Percentiles rank a stretch among this genome's conserved stretches.
Conservation (phyloP, 2,329 filamentous ascomycete species). For the Colletotrichum zoysiae region DNA sequence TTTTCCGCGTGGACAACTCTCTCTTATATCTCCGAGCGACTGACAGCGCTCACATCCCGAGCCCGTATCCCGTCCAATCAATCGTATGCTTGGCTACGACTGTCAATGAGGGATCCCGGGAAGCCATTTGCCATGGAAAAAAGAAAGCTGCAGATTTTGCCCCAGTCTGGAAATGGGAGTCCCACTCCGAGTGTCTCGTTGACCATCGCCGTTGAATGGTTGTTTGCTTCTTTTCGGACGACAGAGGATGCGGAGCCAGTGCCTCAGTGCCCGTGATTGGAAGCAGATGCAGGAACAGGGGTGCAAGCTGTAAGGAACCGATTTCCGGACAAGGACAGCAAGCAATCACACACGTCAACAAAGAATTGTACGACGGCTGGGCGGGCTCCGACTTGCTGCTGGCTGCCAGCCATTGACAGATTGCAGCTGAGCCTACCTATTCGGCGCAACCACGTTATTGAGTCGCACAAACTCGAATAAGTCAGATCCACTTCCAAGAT, state of each 20-base stretch:
- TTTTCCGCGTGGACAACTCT: not conserved
- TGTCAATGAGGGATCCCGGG: not conserved
- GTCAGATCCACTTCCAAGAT: not conserved
- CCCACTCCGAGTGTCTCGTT: not conserved
- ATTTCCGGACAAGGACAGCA: not conserved
- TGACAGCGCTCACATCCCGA: not conserved
- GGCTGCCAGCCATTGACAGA: too few species aligned
- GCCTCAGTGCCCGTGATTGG: not conserved
- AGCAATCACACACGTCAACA: not conserved
- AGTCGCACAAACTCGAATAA: not conserved
- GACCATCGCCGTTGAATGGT: not conserved
- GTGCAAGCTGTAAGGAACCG: too few species aligned
- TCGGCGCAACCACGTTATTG: not conserved
- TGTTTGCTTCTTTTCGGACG: not conserved
- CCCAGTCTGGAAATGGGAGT: not conserved
- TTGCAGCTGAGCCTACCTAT: not conserved
- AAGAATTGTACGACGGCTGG: too few species aligned
- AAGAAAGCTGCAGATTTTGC: not conserved
- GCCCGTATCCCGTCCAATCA: constrained; percentile 4
- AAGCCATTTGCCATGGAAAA: not conserved
- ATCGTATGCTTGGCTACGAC: not conserved
- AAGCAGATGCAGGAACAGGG: not conserved
- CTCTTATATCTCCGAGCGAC: constrained; percentile 3
- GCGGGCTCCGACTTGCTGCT: not conserved
- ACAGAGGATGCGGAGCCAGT: not conserved